Percentiles rank a stretch among this genome's conserved stretches.
Evolutionary conservation across 2,329 filamentous ascomycete genomes (phyloP).

Genomic region (Colletotrichum tofieldiae): DNA sequence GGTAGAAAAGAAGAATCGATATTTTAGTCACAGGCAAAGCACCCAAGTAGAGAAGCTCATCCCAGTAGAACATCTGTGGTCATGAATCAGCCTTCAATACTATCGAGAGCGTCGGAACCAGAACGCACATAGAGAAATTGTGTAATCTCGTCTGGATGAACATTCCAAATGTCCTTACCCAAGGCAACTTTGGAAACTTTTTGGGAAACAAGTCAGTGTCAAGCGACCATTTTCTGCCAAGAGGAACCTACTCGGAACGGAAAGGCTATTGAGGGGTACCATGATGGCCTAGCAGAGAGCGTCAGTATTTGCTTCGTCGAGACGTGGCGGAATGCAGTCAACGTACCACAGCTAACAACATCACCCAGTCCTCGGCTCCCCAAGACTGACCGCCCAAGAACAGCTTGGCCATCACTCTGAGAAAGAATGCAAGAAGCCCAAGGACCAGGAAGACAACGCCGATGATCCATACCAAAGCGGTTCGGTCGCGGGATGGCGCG

Average conservation of each 20-base stretch:
- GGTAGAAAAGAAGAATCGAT: constrained; percentile 52
- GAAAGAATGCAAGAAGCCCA: constrained; percentile 50
- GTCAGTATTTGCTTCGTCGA: constrained; percentile 26
- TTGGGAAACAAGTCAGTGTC: constrained; percentile 43
- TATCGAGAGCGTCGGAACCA: fast-evolving
- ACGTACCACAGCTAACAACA: constrained; percentile 53
- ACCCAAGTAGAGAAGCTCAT: constrained; percentile 52
- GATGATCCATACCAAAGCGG: constrained; percentile 46
- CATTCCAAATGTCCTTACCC: constrained; percentile 57
- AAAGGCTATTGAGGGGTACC: constrained; percentile 34
- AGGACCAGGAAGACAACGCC: constrained; percentile 49
- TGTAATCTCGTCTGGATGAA: constrained; percentile 48
- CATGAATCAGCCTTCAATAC: neutral
- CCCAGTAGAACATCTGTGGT: constrained; percentile 48
- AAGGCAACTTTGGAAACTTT: constrained; percentile 50
- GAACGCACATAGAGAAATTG: constrained; percentile 50
- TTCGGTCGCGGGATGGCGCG: constrained; percentile 47
- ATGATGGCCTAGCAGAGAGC: constrained; percentile 22
- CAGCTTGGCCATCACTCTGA: constrained; percentile 50
- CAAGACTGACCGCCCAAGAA: constrained; percentile 48
- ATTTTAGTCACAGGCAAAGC: constrained; percentile 51
- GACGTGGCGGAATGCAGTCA: neutral
- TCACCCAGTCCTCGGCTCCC: constrained; percentile 59
- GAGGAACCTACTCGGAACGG: constrained; percentile 11
- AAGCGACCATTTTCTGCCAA: neutral